Conservation (phyloP, 2,329 filamentous ascomycete species). For the Neonectria neomacrospora region DNA sequence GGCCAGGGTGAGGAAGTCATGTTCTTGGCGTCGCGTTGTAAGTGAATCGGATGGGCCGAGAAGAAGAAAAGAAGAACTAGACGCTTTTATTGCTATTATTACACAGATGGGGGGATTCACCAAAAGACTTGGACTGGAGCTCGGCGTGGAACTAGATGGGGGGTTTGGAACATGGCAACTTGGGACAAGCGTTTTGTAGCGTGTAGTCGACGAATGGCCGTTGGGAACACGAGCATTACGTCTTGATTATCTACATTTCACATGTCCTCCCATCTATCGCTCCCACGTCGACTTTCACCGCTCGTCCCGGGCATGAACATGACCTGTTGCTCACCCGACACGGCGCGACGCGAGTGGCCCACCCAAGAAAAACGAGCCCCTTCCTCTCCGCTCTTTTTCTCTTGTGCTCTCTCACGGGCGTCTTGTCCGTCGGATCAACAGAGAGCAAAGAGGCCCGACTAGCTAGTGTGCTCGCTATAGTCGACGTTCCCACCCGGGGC, state of each 20-base stretch:
- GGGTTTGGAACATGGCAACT: constrained; percentile 1
- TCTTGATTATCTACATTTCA: not conserved
- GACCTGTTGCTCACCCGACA: constrained; percentile 38
- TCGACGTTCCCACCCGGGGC: not conserved
- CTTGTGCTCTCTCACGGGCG: too few relatives aligned
- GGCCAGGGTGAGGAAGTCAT: not conserved
- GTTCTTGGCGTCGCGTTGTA: constrained; percentile 1
- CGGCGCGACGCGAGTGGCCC: not conserved
- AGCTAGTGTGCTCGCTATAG: too few relatives aligned
- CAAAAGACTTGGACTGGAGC: constrained; percentile 15
- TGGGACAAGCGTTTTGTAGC: not conserved
- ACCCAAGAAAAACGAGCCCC: not conserved
- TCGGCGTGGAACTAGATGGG: constrained; percentile 17
- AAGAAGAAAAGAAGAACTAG: not conserved
- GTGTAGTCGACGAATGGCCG: not conserved
- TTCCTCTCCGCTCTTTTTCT: not conserved
- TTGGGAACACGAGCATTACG: not conserved
- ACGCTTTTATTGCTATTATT: not conserved
- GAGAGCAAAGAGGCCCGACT: too few relatives aligned
- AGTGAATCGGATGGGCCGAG: not conserved
- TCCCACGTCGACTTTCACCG: constrained; percentile 16
- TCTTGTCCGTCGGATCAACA: too few relatives aligned
- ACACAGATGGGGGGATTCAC: not conserved
- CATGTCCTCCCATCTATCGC: not conserved
- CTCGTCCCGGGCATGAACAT: constrained; percentile 19